Evolutionary conservation across 2,329 filamentous ascomycete genomes (phyloP).

Genomic region (Trichoderma sp.): DNA sequence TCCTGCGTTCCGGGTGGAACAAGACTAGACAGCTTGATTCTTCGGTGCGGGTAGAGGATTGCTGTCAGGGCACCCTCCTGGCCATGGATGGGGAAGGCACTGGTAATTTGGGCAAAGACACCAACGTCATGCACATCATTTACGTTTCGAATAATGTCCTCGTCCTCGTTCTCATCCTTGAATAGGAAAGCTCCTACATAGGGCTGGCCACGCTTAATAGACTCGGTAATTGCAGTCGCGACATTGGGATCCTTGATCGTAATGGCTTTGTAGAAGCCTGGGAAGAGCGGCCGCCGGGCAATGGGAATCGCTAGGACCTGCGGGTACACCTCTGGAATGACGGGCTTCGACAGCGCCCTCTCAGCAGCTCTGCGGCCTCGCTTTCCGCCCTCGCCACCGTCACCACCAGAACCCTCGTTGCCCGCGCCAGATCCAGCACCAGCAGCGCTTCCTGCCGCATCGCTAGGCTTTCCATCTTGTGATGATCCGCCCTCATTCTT

Average conservation of each 20-base stretch:
- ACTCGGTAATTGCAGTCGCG: constrained; percentile 88
- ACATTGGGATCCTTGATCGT: constrained; percentile 94
- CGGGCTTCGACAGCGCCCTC: constrained; percentile 80
- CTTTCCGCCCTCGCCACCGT: constrained; percentile 62
- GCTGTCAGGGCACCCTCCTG: constrained; percentile 86
- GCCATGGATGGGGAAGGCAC: constrained; percentile 87
- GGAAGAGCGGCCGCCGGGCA: constrained; percentile 88
- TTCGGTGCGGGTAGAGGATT: constrained; percentile 92
- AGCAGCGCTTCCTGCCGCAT: constrained; percentile 54
- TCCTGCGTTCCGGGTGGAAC: constrained; percentile 67
- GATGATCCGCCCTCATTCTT: constrained; percentile 47
- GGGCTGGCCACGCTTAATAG: constrained; percentile 94
- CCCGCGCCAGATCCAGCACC: constrained; percentile 54
- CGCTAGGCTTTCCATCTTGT: constrained; percentile 57
- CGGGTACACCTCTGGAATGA: constrained; percentile 92
- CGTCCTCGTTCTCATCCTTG: constrained; percentile 93
- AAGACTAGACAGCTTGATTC: constrained; percentile 86
- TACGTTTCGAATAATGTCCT: constrained; percentile 86
- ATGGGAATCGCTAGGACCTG: constrained; percentile 98
- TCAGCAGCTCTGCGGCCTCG: constrained; percentile 74
- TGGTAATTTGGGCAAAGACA: constrained; percentile 97
- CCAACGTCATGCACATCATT: constrained; percentile 95
- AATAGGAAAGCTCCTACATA: constrained; percentile 97
- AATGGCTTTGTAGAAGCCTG: constrained; percentile 98
- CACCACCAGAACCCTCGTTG: constrained; percentile 57